Evolutionary conservation across 2,329 filamentous ascomycete species (phyloP).

Genomic region (Zymoseptoria brevis): DNA sequence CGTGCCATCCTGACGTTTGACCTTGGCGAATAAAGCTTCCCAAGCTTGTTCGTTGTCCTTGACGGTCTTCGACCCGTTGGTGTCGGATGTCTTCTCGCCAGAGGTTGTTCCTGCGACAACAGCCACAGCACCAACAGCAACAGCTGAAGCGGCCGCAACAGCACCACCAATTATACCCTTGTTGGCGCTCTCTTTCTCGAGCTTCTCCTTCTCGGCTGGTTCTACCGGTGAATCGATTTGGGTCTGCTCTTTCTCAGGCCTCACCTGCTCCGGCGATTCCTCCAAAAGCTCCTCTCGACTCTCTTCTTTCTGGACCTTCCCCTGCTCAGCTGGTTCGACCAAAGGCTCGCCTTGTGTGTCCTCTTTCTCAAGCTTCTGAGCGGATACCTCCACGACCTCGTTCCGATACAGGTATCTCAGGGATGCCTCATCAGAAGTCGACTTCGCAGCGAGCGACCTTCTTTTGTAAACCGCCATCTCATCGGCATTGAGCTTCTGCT

Average conservation of each 20-base stretch:
- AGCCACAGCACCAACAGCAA: slow-evolving; percentile 6
- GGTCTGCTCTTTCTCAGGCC: neutral
- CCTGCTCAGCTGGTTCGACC: neutral
- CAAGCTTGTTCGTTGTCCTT: neutral
- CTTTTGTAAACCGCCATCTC: slow-evolving; percentile 17
- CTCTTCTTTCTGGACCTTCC: slow-evolving; percentile 5
- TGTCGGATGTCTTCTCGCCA: neutral
- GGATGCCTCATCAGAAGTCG: slow-evolving; percentile 4
- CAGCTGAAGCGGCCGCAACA: slow-evolving; percentile 13
- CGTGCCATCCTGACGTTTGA: neutral
- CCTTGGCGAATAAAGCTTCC: neutral
- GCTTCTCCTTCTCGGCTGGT: slow-evolving; percentile 1
- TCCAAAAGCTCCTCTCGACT: neutral
- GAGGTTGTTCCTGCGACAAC: slow-evolving; percentile 1
- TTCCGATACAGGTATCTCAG: neutral
- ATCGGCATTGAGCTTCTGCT: slow-evolving; percentile 16
- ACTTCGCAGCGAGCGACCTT: slow-evolving; percentile 2
- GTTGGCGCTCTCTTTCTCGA: neutral
- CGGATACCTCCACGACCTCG: neutral
- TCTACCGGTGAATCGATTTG: neutral
- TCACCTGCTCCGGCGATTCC: neutral
- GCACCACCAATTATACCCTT: slow-evolving; percentile 10
- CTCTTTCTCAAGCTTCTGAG: slow-evolving; percentile 1
- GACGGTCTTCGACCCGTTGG: neutral
- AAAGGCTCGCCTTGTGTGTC: neutral